Conservation (phyloP, 2,329 filamentous ascomycete species). For the Rutstroemia sp. region DNA sequence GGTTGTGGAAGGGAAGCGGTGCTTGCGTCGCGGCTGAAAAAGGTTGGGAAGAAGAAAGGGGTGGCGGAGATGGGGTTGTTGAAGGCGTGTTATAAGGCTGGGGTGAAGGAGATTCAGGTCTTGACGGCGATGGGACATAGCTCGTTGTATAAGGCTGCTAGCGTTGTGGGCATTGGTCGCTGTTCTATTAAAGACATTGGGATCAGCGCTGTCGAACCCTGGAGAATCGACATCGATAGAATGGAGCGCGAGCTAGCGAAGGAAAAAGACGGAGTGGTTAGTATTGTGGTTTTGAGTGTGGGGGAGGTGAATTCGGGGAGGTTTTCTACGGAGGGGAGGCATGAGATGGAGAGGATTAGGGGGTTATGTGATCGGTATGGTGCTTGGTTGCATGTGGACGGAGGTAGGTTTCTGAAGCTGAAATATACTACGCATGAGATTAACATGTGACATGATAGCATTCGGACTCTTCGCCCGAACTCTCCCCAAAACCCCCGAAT, state of each 20-base stretch:
- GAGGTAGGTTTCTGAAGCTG: slow-evolving; percentile 38
- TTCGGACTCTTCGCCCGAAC: slow-evolving; percentile 77
- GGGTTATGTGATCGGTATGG: slow-evolving; percentile 63
- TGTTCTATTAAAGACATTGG: slow-evolving; percentile 56
- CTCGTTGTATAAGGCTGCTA: slow-evolving; percentile 75
- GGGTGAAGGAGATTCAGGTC: slow-evolving; percentile 63
- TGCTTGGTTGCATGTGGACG: slow-evolving; percentile 87
- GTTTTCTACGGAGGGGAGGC: slow-evolving; percentile 55
- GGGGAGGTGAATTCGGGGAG: slow-evolving; percentile 87
- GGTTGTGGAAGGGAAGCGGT: slow-evolving; percentile 65
- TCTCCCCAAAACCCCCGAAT: slow-evolving; percentile 51
- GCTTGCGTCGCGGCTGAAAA: slow-evolving; percentile 35
- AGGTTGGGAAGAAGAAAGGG: slow-evolving; percentile 29
- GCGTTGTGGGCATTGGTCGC: slow-evolving; percentile 72
- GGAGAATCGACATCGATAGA: slow-evolving; percentile 60
- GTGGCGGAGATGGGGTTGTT: slow-evolving; percentile 66
- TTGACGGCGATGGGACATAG: slow-evolving; percentile 80
- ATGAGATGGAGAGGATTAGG: slow-evolving; percentile 48
- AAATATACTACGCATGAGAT: background rate
- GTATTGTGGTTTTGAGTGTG: slow-evolving; percentile 72
- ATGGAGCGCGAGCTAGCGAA: slow-evolving; percentile 53
- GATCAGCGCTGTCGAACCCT: slow-evolving; percentile 46
- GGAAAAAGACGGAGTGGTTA: slow-evolving; percentile 45
- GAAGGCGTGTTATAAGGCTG: slow-evolving; percentile 55
- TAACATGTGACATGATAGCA: slow-evolving; percentile 39